Percentiles rank a stretch among this genome's conserved stretches.
These are phyloP conservation scores for Escallonia herrerae DNA, from an alignment of 129 eudicot genomes.

Conservation along the genomic window DNA sequence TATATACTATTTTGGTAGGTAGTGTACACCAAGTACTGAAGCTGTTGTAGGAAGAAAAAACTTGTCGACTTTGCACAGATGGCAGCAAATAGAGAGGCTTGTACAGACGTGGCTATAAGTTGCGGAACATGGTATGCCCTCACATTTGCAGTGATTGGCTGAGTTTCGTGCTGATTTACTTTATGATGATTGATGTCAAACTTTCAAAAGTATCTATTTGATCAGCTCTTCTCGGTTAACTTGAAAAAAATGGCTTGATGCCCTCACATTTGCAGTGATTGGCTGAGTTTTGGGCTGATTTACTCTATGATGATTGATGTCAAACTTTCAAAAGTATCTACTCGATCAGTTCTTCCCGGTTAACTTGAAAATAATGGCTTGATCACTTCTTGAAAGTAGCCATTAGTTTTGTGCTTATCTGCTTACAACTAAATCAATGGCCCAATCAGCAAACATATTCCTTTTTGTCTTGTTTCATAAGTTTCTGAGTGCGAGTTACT, in stretches of 20 bases:
- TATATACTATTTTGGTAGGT: constrained; percentile 10
- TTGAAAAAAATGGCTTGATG: constrained; percentile 2
- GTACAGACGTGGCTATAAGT: constrained; percentile 14
- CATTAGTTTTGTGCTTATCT: too few relatives aligned
- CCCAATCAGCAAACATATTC: too few relatives aligned
- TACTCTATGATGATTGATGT: not conserved
- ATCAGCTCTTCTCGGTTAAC: not conserved
- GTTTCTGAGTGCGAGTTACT: too few relatives aligned
- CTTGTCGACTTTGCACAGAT: constrained; percentile 23
- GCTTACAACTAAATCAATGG: too few relatives aligned
- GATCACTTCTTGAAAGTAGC: not conserved
- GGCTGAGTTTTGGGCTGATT: not conserved
- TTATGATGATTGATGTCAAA: too few relatives aligned
- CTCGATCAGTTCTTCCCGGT: not conserved
- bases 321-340: too few relatives aligned
- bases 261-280: not conserved
- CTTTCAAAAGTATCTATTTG: too few relatives aligned
- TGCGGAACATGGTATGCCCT: constrained; percentile 28
- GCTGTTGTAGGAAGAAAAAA: constrained; percentile 16
- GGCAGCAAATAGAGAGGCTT: constrained; percentile 24
- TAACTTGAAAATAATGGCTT: too few relatives aligned
- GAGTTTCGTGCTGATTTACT: not conserved
- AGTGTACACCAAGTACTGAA: constrained; percentile 18
- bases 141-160: constrained; percentile 2
- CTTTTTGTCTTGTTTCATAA: too few relatives aligned